phyloP scores from a whole-genome alignment of 805 yeast genomes.

The Suhomyces kilbournensis region DNA sequence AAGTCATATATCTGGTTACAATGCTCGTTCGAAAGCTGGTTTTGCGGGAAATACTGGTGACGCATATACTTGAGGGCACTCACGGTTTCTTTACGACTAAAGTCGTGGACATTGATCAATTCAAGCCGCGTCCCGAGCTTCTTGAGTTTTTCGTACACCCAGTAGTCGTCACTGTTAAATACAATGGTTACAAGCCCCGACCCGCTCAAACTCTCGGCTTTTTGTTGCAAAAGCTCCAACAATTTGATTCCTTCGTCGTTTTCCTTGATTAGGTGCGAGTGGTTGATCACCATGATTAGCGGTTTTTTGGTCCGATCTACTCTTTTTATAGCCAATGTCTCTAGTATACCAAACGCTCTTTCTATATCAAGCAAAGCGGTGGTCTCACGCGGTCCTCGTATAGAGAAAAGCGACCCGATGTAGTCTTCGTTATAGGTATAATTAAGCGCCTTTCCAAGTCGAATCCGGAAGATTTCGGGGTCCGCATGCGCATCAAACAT shows the following conservation, averaged over 20 bases:
- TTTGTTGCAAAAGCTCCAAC: conserved; percentile 75
- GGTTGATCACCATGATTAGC: conserved; percentile 66
- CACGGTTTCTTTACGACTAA: conserved; percentile 53
- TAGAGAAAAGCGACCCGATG: conserved; percentile 75
- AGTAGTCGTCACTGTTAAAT: conserved; percentile 80
- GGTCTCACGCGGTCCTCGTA: conserved; percentile 81
- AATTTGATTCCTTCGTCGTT: conserved; percentile 71
- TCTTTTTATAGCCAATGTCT: conserved; percentile 61
- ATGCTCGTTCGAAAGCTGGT: conserved; percentile 21
- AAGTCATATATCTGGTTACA: conserved; percentile 61
- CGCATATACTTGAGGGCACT: conserved; percentile 55
- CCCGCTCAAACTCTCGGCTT: conserved; percentile 76
- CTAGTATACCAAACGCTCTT: conserved; percentile 73
- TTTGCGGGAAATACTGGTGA: conserved; percentile 29
- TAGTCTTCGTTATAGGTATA: conserved; percentile 78
- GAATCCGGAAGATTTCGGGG: conserved; percentile 73
- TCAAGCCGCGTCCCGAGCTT: conserved; percentile 71
- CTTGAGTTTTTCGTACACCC: conserved; percentile 78
- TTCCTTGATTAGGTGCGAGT: conserved; percentile 70
- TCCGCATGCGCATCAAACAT: conserved; percentile 82
- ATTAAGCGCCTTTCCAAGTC: conserved; percentile 73
- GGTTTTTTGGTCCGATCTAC: conserved; percentile 47
- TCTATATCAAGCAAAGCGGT: conserved; percentile 80
- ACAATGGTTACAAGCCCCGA: conserved; percentile 67
- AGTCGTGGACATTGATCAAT: conserved; percentile 64